phyloP scores from a whole-genome alignment of 495 filamentous ascomycete species.

The Cercophora samala region DNA sequence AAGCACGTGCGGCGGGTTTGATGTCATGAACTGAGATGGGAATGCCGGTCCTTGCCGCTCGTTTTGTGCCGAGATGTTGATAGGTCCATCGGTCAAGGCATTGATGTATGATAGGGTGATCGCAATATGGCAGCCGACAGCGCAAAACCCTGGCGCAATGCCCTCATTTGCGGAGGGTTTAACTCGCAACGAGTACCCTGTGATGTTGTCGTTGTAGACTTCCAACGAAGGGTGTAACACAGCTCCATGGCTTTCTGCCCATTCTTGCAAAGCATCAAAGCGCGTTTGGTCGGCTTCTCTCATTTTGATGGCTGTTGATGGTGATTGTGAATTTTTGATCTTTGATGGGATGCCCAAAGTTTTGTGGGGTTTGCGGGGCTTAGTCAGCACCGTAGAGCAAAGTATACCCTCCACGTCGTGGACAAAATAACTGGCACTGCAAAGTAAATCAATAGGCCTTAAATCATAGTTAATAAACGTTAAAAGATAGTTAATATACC shows the following conservation, averaged over 20 bases:
- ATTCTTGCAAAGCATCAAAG: conserved; percentile 27
- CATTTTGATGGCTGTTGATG: conserved; percentile 19
- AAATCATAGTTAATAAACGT: too few relatives aligned
- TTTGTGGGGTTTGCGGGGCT: not conserved
- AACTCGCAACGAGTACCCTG: conserved; percentile 44
- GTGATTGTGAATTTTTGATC: not conserved
- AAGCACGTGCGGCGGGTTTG: conserved; percentile 42
- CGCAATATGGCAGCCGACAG: conserved; percentile 39
- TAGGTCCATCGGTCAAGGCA: conserved; percentile 35
- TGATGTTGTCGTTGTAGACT: conserved; percentile 43
- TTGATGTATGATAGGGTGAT: conserved; percentile 47
- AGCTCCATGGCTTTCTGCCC: conserved; percentile 39
- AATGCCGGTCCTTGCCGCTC: conserved; percentile 25
- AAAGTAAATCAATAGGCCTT: too few relatives aligned
- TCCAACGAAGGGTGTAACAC: conserved; percentile 42
- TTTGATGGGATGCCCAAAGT: too few relatives aligned
- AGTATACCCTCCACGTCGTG: too few relatives aligned
- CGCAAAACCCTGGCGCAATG: conserved; percentile 28
- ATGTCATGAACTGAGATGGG: conserved; percentile 37
- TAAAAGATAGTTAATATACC: too few relatives aligned
- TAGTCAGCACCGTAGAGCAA: too few relatives aligned
- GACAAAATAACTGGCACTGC: too few relatives aligned
- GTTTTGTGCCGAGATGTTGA: not conserved
- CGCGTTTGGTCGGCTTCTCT: conserved; percentile 23
- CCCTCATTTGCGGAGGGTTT: conserved; percentile 21